A percentile compares a stretch with the other conserved stretches of the same genome.
Evolutionary conservation across 495 filamentous ascomycete genomes (phyloP).

Genomic region (Xylaria nigripes): DNA sequence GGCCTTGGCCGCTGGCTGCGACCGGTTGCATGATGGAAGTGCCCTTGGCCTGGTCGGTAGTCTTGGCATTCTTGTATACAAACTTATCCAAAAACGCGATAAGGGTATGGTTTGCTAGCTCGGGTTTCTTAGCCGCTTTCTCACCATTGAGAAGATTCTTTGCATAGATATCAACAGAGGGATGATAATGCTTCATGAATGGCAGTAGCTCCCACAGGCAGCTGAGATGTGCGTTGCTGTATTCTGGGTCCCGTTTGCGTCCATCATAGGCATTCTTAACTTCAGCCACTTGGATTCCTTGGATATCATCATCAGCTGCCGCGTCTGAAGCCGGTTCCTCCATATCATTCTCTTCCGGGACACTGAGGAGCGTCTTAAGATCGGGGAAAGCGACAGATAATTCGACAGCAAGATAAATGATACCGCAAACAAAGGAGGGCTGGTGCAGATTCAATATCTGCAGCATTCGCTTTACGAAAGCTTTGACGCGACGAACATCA

Average conservation of each 20-base stretch:
- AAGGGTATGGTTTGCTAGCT: constrained; percentile 76
- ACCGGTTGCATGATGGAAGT: constrained; percentile 94
- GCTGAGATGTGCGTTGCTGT: constrained; percentile 80
- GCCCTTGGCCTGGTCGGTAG: constrained; percentile 54
- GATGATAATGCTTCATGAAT: constrained; percentile 78
- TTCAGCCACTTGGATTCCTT: constrained; percentile 9
- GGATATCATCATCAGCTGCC: background rate
- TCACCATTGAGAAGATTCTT: constrained; percentile 55
- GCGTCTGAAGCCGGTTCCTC: constrained; percentile 25
- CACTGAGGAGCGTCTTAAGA: constrained; percentile 61
- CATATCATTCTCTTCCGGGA: constrained; percentile 57
- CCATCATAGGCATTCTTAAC: constrained; percentile 57
- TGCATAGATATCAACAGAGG: constrained; percentile 87
- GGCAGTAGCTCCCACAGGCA: constrained; percentile 91
- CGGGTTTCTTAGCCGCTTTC: constrained; percentile 74
- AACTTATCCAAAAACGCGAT: constrained; percentile 96
- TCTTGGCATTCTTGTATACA: constrained; percentile 85
- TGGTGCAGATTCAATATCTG: constrained; percentile 84
- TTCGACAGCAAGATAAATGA: constrained; percentile 79
- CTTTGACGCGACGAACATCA: constrained; percentile 81
- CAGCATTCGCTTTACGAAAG: constrained; percentile 85
- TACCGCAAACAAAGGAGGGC: constrained; percentile 82
- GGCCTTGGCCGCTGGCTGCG: constrained; percentile 50
- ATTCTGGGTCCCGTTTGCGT: constrained; percentile 80
- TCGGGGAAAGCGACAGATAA: constrained; percentile 67